These are phyloP conservation scores for Trifolium subterraneum DNA, from an alignment of 306 rosid genomes.

Conservation along the genomic window DNA sequence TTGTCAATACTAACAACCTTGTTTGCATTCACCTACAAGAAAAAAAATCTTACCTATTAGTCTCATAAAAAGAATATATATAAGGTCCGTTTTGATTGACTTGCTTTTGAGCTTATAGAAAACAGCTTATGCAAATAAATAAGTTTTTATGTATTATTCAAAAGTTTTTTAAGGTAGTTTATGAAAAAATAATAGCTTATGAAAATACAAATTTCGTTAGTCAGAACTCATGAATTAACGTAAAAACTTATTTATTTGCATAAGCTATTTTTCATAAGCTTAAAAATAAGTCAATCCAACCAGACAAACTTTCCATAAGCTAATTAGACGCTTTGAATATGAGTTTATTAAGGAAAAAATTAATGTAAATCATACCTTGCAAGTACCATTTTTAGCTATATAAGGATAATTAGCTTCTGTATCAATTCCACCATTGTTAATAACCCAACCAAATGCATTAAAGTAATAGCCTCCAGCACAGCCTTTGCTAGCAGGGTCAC, in stretches of 20 bases:
- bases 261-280: too few relatives aligned
- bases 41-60: neutral
- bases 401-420: constrained; percentile 68
- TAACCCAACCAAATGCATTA: constrained; percentile 71
- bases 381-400: constrained; percentile 51
- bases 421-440: constrained; percentile 69
- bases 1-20: constrained; percentile 62
- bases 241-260: too few relatives aligned
- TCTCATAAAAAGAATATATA: neutral
- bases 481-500: constrained; percentile 61
- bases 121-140: too few relatives aligned
- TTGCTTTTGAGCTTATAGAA: too few relatives aligned
- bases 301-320: neutral
- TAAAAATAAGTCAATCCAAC: too few relatives aligned
- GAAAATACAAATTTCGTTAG: too few relatives aligned
- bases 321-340: neutral
- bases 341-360: neutral
- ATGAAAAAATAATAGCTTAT: too few relatives aligned
- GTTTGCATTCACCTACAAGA: constrained; percentile 47
- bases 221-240: too few relatives aligned
- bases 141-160: too few relatives aligned
- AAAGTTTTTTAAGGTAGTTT: too few relatives aligned
- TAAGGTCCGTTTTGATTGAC: neutral
- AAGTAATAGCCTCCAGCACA: constrained; percentile 75
- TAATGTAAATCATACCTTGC: constrained; percentile 38